A percentile compares a stretch with the other conserved stretches of the same genome.
Conservation (phyloP, 768 basidiomycete species). For the Udeniomyces megalosporus region DNA sequence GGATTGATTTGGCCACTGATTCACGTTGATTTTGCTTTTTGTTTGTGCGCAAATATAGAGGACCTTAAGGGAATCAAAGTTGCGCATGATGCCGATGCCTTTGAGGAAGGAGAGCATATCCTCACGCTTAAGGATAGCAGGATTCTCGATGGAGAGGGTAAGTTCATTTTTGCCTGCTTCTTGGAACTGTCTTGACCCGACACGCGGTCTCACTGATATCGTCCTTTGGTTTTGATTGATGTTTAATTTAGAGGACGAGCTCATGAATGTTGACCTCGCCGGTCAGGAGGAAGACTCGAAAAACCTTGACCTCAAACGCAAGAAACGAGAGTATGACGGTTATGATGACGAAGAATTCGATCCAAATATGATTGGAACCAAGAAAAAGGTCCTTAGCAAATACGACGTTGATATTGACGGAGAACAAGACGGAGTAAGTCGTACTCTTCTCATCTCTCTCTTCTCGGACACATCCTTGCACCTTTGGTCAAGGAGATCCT, state of each 20-base stretch:
- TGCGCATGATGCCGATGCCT: conserved; percentile 76
- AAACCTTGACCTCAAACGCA: conserved; percentile 62
- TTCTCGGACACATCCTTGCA: neutral
- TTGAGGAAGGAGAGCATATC: conserved; percentile 87
- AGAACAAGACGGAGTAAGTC: conserved; percentile 44
- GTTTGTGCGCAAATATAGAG: conserved; percentile 35
- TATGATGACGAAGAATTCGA: conserved; percentile 92
- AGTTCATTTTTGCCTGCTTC: conserved; percentile 1
- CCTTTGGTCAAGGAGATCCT: neutral
- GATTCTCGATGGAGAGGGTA: conserved; percentile 88
- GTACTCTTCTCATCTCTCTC: neutral
- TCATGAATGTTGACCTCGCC: conserved; percentile 88
- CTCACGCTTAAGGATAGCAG: conserved; percentile 92
- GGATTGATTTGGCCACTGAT: too few species aligned
- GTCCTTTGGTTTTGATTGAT: conserved; percentile 6
- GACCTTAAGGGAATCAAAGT: conserved; percentile 91
- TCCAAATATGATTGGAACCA: conserved; percentile 53
- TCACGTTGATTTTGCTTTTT: neutral
- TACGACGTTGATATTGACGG: conserved; percentile 85
- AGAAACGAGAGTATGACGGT: conserved; percentile 60
- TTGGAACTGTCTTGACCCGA: neutral
- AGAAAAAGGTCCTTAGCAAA: conserved; percentile 67
- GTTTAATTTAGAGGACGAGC: conserved; percentile 67
- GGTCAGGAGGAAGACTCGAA: conserved; percentile 63
- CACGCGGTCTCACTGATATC: neutral